These are phyloP conservation scores for Zygotorulaspora sp. DNA, from an alignment of 805 yeast genomes.

Conservation along the genomic window DNA sequence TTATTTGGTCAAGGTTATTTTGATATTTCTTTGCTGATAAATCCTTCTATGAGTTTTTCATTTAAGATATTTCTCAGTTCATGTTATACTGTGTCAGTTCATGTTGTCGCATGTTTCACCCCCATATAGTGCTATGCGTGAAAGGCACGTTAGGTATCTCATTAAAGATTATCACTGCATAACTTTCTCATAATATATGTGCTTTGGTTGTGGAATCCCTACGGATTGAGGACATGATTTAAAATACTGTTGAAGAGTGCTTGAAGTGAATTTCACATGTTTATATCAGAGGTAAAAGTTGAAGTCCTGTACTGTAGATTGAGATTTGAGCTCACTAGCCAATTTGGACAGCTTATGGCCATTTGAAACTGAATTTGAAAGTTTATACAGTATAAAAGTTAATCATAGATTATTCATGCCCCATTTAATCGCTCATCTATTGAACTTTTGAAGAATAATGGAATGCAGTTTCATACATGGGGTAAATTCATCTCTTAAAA, in stretches of 20 bases:
- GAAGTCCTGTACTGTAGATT: no score
- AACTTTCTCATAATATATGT: no score
- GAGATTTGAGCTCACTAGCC: no score
- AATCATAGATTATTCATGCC: constrained; percentile 32
- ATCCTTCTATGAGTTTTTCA: constrained; percentile 25
- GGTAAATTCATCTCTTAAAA: constrained; percentile 35
- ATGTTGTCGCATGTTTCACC: constrained; percentile 24
- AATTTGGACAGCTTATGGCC: no score
- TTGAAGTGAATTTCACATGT: not conserved
- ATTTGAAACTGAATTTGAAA: no score
- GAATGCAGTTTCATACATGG: constrained; percentile 40
- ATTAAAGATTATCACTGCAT: constrained; percentile 9
- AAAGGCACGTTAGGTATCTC: constrained; percentile 20
- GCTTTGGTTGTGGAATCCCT: not conserved
- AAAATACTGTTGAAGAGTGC: no score
- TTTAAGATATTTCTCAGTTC: constrained; percentile 13
- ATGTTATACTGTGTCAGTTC: constrained; percentile 21
- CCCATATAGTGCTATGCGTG: constrained; percentile 29
- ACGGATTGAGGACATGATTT: no score
- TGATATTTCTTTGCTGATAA: constrained; percentile 8
- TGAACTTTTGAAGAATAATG: constrained; percentile 28
- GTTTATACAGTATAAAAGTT: constrained; percentile 3
- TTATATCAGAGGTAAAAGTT: no score
- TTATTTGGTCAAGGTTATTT: not conserved
- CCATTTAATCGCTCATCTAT: constrained; percentile 42